Evolutionary conservation across 2,329 filamentous ascomycete species (phyloP), one percentile per base, ranked within the genome.

Genomic region (Endoconidiophora polonica): DNA sequence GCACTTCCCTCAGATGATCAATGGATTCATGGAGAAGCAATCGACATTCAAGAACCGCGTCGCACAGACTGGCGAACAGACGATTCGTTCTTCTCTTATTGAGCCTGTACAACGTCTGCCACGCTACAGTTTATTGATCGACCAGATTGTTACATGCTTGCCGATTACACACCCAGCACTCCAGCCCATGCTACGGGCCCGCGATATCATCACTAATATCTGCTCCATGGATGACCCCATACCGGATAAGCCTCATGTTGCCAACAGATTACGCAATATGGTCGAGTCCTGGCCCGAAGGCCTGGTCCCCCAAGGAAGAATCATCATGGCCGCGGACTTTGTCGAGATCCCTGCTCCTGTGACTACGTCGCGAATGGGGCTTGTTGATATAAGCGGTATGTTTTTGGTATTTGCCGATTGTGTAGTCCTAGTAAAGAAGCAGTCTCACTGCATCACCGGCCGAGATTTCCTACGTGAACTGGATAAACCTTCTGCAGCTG

Each of bases 51-150:
- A 83, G 2, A 81, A 83, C 57, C 73, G 84, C 43, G 77, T 95
- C 2, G 77, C 85, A 48, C 79, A 88, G 55, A 83, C 83, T 2
- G 90, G 91, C 50, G 91, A 96, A 62, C 91, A 98, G 66, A 77
- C 80, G 52, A 74, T 96, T 49, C 87, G 86, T 45, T 96, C 91
- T 3, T 76, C 91, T 55, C 74, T 98, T 49, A 98, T 98, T 62
- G 91, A 98, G 64, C 91, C 91, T 2, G 88, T 98, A 0, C 91
- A 98, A 63, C 76, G 91, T 48, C 73, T 98, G 48, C 91, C 91
- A 23, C 81, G 91, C 23, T 98, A 98, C 66, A 95, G 86, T 59
- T 71, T 98, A 36, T 82, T 96, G 60, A 96, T 98, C 58, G 91
- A 98, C 66, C 88, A 93, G 59, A 95, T 98, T 60, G 77, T 91